Percentiles rank a stretch among this genome's conserved stretches.
Conservation (phyloP, 805 yeast species). For the Kazachstania kunashirensis region DNA sequence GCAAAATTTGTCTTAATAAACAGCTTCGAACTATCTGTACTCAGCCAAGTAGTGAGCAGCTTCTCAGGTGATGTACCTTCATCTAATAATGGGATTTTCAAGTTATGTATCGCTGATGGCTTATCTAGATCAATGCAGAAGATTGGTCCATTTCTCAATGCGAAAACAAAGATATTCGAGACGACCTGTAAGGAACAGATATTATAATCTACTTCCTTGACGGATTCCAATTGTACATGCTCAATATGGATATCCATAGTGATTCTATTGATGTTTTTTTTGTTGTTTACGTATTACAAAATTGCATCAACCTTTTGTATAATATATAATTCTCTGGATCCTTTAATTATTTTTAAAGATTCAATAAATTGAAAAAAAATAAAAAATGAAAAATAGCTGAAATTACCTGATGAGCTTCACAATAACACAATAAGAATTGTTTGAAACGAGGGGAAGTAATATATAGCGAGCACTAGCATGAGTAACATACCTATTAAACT, state of each 20-base stretch:
- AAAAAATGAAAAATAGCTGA: no score
- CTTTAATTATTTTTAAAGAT: no score
- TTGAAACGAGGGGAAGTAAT: no score
- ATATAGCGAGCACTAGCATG: not conserved
- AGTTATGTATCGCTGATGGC: conserved; percentile 48
- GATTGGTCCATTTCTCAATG: conserved; percentile 43
- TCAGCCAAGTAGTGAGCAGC: conserved; percentile 20
- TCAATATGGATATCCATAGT: conserved; percentile 22
- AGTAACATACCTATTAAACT: conserved; percentile 64
- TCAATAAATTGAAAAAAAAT: no score
- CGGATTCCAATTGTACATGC: conserved; percentile 42
- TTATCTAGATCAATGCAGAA: conserved; percentile 55
- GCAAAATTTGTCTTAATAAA: conserved; percentile 26
- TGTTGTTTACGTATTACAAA: no score
- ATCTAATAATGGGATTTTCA: conserved; percentile 27
- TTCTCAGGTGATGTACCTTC: conserved; percentile 14
- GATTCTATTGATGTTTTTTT: no score
- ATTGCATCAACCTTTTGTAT: no score
- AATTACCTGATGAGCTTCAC: no score
- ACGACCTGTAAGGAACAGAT: conserved; percentile 45
- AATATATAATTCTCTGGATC: no score
- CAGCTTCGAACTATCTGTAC: conserved; percentile 13
- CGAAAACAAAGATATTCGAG: conserved; percentile 46
- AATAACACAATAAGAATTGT: no score
- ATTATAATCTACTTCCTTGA: conserved; percentile 35